Evolutionary conservation across 257 asterid species (phyloP), one percentile per base, ranked within the genome.

Genomic region (Marsdenia floribunda): DNA sequence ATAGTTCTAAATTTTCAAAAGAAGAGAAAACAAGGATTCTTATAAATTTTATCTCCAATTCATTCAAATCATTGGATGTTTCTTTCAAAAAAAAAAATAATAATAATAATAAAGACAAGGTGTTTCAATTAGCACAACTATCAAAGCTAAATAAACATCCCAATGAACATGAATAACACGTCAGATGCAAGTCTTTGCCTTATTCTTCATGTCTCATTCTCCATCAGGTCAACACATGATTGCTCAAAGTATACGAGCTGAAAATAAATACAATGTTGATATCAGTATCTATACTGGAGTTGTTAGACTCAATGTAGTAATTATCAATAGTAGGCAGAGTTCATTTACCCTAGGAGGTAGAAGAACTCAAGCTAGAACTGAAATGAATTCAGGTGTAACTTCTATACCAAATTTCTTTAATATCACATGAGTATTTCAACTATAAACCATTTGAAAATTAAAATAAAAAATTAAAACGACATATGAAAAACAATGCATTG

Each of bases 141-240:
- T n/a, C 26, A 60, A 8, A 60, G 4, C 22, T 0, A 33, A 24
- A 50, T 12, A 50, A 14, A 33, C 10, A 33, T 63, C 33, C 1
- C 14, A 3, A 29, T 26, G 19, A 3, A 0, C 0, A 47, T n/a
- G 49, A 18, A 16, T 59, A 47, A 37, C 3, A 47, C 3, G 14
- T 55, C 26, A 46, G 10, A 8, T 55, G 71, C 44, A 35, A 74
- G 38, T 55, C 35, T 42, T 59, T 53, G 91, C 98, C 96, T 83
- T 87, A n/a, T 88, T 78, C 0, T 87, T 91, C 97, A 93, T 91
- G 59, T 90, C 90, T 97, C 98, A 93, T 5, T 85, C 90, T 0
- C 98, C 98, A 14, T 59, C 9, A 97, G 98, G 26, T 79, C 69
- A n/a, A 90, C 83, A 4, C 15, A 52, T 11, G 75, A 10, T 54